phyloP scores from a whole-genome alignment of 164 flowering plant genomes.

The Tetracentron sinense region DNA sequence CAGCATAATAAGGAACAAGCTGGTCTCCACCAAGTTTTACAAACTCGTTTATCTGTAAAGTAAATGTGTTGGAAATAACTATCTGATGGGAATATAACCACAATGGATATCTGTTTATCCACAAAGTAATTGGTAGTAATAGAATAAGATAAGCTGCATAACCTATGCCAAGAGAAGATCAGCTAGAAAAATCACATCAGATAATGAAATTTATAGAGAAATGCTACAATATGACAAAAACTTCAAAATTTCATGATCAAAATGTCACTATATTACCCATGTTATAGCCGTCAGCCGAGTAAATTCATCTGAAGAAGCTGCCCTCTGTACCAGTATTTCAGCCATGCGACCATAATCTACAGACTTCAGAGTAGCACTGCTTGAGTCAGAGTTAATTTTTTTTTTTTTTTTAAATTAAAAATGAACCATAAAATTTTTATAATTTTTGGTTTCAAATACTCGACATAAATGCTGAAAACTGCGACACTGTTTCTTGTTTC shows the following conservation, averaged over 20 bases:
- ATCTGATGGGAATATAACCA: background rate
- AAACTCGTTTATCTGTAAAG: constrained; percentile 87
- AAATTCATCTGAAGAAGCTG: constrained; percentile 82
- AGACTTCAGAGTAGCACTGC: constrained; percentile 80
- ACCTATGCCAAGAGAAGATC: background rate
- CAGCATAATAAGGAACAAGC: constrained; percentile 90
- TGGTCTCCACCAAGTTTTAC: constrained; percentile 96
- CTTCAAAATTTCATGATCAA: background rate
- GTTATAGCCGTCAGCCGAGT: constrained; percentile 89
- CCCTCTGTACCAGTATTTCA: constrained; percentile 94
- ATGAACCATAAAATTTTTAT: constrained; percentile 22
- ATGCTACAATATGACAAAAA: background rate
- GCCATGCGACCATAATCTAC: constrained; percentile 99
- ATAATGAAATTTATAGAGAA: background rate
- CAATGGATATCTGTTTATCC: background rate
- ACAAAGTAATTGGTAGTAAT: background rate
- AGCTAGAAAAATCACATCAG: background rate
- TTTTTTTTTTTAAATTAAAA: too few species aligned
- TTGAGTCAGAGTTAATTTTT: constrained; percentile 63
- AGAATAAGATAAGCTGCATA: background rate
- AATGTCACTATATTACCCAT: constrained; percentile 71
- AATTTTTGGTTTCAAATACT: background rate
- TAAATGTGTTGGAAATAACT: constrained; percentile 4
- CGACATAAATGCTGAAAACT: background rate
- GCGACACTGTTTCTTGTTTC: too few species aligned